phyloP scores from a whole-genome alignment of 2,329 filamentous ascomycete species.

The Hymenoscyphus scutula region DNA sequence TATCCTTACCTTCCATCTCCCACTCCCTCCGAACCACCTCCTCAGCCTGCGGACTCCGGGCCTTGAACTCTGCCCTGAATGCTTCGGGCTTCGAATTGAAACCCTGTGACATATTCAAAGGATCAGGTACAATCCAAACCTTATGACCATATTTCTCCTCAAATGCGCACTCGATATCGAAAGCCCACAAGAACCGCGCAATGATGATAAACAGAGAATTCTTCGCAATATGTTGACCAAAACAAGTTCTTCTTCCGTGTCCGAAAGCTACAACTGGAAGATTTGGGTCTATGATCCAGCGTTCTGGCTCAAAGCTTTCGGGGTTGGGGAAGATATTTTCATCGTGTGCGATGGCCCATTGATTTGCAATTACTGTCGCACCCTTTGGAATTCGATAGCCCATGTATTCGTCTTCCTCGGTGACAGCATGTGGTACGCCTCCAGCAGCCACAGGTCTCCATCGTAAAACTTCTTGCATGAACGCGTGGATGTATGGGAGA shows the following conservation, averaged over 20 bases:
- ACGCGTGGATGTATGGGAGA: conserved; percentile 42
- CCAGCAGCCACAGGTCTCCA: conserved; percentile 19
- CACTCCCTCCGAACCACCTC: conserved; percentile 9
- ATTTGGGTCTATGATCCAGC: conserved; percentile 36
- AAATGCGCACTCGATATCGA: conserved; percentile 13
- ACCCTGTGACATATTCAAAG: conserved; percentile 11
- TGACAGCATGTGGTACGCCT: conserved; percentile 53
- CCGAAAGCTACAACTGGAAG: conserved; percentile 36
- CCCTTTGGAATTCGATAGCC: conserved; percentile 42
- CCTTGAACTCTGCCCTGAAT: conserved; percentile 7
- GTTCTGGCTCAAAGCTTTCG: conserved; percentile 20
- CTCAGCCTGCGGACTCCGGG: conserved; percentile 2
- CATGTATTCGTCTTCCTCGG: conserved; percentile 54
- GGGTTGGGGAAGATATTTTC: conserved; percentile 30
- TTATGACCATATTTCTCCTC: conserved; percentile 8
- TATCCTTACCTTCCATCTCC: conserved; percentile 9
- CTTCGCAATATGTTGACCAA: conserved; percentile 39
- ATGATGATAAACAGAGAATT: conserved; percentile 35
- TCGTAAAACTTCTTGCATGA: conserved; percentile 43
- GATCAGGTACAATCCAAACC: conserved; percentile 9
- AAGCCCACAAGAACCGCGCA: conserved; percentile 37
- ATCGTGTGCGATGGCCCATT: conserved; percentile 13
- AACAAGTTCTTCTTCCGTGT: conserved; percentile 38
- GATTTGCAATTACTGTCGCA: conserved; percentile 13
- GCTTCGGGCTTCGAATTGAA: conserved; percentile 11